These are phyloP conservation scores for Pelargonium fulgidum DNA, from an alignment of 441 rosid genomes.

Conservation along the genomic window DNA sequence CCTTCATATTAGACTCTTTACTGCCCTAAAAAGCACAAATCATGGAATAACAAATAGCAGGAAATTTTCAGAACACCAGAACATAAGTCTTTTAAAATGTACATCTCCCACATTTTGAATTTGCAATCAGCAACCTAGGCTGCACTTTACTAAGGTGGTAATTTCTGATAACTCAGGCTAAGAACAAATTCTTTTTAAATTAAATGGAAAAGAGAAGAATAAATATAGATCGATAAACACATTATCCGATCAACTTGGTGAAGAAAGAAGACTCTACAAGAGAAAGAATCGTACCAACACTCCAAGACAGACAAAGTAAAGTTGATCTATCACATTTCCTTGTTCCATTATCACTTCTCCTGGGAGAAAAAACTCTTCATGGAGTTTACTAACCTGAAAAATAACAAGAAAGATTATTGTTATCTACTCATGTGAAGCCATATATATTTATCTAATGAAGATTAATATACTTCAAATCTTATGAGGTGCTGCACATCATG, in stretches of 20 bases:
- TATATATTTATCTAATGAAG: background rate
- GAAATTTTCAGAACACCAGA: too few relatives aligned
- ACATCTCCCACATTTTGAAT: background rate
- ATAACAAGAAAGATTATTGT: slow-evolving; percentile 13
- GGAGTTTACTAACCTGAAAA: slow-evolving; percentile 64
- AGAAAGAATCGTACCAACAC: slow-evolving; percentile 46
- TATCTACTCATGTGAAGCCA: background rate
- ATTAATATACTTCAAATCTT: slow-evolving; percentile 3
- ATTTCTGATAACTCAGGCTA: background rate
- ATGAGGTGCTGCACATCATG: background rate
- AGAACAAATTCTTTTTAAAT: background rate
- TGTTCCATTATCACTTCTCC: slow-evolving; percentile 91
- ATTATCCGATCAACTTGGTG: background rate
- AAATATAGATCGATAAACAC: background rate
- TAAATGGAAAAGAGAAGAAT: slow-evolving; percentile 1
- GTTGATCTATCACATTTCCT: slow-evolving; percentile 84
- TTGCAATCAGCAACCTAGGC: background rate
- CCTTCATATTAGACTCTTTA: too few relatives aligned
- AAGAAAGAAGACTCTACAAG: background rate
- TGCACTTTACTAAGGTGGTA: background rate
- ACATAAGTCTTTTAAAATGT: too few relatives aligned
- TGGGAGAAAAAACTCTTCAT: slow-evolving; percentile 93
- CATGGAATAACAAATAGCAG: too few relatives aligned
- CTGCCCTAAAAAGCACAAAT: too few relatives aligned
- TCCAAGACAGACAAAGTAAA: slow-evolving; percentile 90